Percentiles rank a stretch among this genome's conserved stretches.
These are phyloP conservation scores for Arachnopeziza araneosa DNA, from an alignment of 2,329 filamentous ascomycete genomes.

Conservation along the genomic window DNA sequence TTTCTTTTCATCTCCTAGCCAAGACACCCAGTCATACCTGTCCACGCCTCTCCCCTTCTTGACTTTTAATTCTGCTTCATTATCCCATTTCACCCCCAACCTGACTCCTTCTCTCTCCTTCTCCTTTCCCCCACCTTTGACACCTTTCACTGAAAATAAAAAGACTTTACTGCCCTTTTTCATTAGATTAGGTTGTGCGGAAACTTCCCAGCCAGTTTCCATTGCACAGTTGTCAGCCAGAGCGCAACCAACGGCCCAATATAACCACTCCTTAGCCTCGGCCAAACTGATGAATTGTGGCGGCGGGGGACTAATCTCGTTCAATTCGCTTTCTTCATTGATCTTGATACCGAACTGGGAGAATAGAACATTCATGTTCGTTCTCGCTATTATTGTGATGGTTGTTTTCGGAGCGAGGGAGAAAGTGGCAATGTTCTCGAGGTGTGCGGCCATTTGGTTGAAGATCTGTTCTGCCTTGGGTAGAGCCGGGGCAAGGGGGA, in stretches of 20 bases:
- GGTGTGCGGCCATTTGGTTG: slow-evolving; percentile 35
- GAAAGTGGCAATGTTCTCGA: slow-evolving; percentile 39
- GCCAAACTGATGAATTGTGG: slow-evolving; percentile 8
- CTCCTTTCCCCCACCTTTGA: not conserved
- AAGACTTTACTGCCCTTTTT: slow-evolving; percentile 1
- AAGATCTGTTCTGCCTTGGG: slow-evolving; percentile 35
- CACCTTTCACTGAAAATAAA: not conserved
- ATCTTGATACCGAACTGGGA: slow-evolving; percentile 10
- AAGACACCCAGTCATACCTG: slow-evolving; percentile 21
- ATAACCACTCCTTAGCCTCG: slow-evolving; percentile 22
- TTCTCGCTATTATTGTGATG: slow-evolving; percentile 34
- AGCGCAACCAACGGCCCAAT: slow-evolving; percentile 21
- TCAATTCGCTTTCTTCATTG: slow-evolving; percentile 5
- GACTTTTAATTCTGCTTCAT: slow-evolving; percentile 5
- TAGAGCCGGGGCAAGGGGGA: slow-evolving; percentile 17
- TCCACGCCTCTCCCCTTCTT: slow-evolving; percentile 17
- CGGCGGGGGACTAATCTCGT: slow-evolving; percentile 14
- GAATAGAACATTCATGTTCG: slow-evolving; percentile 7
- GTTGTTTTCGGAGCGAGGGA: slow-evolving; percentile 29
- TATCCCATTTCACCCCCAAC: slow-evolving; percentile 1
- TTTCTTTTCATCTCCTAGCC: slow-evolving; percentile 1
- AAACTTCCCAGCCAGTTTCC: not conserved
- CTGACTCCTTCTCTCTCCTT: slow-evolving; percentile 6
- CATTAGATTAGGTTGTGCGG: slow-evolving; percentile 2
- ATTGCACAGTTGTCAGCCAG: slow-evolving; percentile 10